Evolutionary conservation across 2,329 filamentous ascomycete species (phyloP).

Genomic region (Penicillium occitanis): DNA sequence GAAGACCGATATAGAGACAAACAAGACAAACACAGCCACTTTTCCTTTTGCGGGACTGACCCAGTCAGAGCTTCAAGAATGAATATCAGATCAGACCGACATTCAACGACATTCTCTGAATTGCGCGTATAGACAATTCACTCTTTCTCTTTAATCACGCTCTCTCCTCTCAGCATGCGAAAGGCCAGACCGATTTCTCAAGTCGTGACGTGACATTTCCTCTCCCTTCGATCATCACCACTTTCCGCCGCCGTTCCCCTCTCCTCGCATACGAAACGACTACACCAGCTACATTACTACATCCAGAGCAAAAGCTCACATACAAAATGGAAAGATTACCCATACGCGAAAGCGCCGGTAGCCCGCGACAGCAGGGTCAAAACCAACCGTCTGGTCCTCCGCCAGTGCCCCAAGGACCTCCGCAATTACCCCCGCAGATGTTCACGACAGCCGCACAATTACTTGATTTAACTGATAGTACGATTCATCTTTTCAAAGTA

Average conservation of each 20-base stretch:
- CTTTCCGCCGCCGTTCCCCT: background rate
- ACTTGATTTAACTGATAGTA: conserved; percentile 95
- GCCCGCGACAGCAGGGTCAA: conserved; percentile 25
- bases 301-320: background rate
- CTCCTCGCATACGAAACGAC: background rate
- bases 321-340: conserved; percentile 20
- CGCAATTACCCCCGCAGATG: conserved; percentile 74
- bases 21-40: conserved; percentile 26
- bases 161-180: conserved; percentile 24
- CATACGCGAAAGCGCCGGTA: conserved; percentile 16
- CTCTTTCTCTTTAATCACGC: background rate
- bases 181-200: conserved; percentile 3
- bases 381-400: conserved; percentile 26
- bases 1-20: conserved; percentile 18
- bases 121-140: background rate
- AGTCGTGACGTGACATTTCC: conserved; percentile 17
- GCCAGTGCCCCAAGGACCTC: conserved; percentile 39
- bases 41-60: conserved; percentile 11
- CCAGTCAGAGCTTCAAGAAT: background rate
- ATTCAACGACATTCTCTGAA: background rate
- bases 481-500: conserved; percentile 35
- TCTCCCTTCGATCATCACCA: conserved; percentile 4
- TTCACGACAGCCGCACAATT: conserved; percentile 97
- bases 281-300: background rate
- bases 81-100: background rate